phyloP scores from a whole-genome alignment of 2,329 filamentous ascomycete species.

The Colletotrichum gloeosporioides region DNA sequence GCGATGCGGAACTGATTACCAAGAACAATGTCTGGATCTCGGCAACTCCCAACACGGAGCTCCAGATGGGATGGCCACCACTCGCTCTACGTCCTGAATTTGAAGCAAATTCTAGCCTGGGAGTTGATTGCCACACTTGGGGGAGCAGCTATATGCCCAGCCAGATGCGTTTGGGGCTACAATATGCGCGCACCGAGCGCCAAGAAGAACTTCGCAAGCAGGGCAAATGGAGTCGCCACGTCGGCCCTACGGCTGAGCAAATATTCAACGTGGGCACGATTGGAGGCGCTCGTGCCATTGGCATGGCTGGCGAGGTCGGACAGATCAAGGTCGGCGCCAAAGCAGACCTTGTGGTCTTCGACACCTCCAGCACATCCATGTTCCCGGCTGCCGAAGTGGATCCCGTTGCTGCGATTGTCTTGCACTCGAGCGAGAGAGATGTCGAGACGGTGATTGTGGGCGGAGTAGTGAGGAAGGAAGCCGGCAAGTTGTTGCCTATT shows the following conservation, averaged over 20 bases:
- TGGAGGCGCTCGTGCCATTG: slow-evolving; percentile 46
- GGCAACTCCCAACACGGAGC: slow-evolving; percentile 53
- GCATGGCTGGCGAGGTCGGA: slow-evolving; percentile 46
- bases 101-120: slow-evolving; percentile 16
- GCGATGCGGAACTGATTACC: slow-evolving; percentile 38
- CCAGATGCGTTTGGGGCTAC: slow-evolving; percentile 30
- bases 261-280: slow-evolving; percentile 56
- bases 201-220: slow-evolving; percentile 32
- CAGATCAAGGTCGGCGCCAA: slow-evolving; percentile 48
- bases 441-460: slow-evolving; percentile 48
- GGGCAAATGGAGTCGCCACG: slow-evolving; percentile 5
- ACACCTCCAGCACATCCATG: slow-evolving; percentile 36
- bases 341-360: slow-evolving; percentile 55
- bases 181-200: neutral
- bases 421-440: slow-evolving; percentile 46
- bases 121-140: slow-evolving; percentile 32
- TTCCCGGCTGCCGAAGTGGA: slow-evolving; percentile 44
- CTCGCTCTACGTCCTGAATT: neutral
- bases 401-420: slow-evolving; percentile 45
- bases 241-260: slow-evolving; percentile 25
- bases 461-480: slow-evolving; percentile 41
- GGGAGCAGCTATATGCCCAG: slow-evolving; percentile 1
- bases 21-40: slow-evolving; percentile 41
- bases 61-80: slow-evolving; percentile 48
- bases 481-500: slow-evolving; percentile 29